Conservation (phyloP, 2,329 filamentous ascomycete species). For the Colletotrichum gloeosporioides region DNA sequence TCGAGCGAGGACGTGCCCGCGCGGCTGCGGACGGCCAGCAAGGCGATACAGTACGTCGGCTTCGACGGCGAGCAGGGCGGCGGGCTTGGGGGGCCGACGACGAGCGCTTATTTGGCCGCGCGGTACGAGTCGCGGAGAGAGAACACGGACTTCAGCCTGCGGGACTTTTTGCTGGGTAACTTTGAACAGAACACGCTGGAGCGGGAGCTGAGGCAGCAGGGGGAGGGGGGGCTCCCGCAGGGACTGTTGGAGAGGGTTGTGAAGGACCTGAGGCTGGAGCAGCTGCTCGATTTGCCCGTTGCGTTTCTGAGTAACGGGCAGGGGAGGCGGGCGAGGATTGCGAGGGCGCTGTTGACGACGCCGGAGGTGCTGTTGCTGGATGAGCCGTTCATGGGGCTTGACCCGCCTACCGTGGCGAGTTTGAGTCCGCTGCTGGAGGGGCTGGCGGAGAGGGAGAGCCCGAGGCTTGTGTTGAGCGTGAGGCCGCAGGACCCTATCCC, state of each 20-base stretch:
- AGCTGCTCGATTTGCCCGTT: slow-evolving; percentile 80
- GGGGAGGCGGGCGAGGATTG: slow-evolving; percentile 84
- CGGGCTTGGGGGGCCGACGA: slow-evolving; percentile 54
- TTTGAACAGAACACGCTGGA: slow-evolving; percentile 80
- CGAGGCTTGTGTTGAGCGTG: slow-evolving; percentile 77
- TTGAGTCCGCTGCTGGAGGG: slow-evolving; percentile 74
- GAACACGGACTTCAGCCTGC: slow-evolving; percentile 84
- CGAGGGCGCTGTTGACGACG: slow-evolving; percentile 77
- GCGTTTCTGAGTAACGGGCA: slow-evolving; percentile 94
- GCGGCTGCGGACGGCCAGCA: slow-evolving; percentile 62
- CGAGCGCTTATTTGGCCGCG: slow-evolving; percentile 85
- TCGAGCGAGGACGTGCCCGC: slow-evolving; percentile 63
- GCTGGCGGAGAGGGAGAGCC: slow-evolving; percentile 69
- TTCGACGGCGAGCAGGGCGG: slow-evolving; percentile 77
- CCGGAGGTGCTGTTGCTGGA: slow-evolving; percentile 88
- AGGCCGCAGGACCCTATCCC: slow-evolving; percentile 88
- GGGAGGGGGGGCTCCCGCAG: slow-evolving; percentile 54
- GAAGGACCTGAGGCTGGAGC: slow-evolving; percentile 69
- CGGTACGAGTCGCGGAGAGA: slow-evolving; percentile 90
- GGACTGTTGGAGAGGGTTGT: slow-evolving; percentile 67
- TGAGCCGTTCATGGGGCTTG: slow-evolving; percentile 95
- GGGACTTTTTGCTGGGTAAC: slow-evolving; percentile 81
- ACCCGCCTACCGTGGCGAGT: slow-evolving; percentile 78
- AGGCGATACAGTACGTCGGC: slow-evolving; percentile 87
- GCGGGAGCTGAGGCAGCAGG: slow-evolving; percentile 41